Percentiles rank a stretch among this genome's conserved stretches.
These are phyloP conservation scores for Rhododendron mucronatum DNA, from an alignment of 148 eudicot genomes.

Conservation along the genomic window DNA sequence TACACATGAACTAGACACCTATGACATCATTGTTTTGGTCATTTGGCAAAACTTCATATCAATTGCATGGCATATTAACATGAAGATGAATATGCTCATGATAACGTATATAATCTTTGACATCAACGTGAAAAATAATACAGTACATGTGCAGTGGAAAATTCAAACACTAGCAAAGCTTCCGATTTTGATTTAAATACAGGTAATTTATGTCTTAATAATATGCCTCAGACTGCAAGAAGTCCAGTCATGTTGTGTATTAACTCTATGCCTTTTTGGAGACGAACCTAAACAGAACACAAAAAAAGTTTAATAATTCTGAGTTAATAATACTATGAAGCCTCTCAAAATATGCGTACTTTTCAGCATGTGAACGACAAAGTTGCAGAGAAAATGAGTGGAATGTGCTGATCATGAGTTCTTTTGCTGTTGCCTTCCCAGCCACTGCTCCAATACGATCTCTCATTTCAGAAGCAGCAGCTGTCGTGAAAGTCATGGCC, in stretches of 20 bases:
- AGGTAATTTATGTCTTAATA: not conserved
- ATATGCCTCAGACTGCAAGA: not conserved
- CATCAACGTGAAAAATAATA: not conserved
- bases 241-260: not conserved
- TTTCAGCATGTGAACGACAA: constrained; percentile 90
- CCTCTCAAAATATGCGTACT: constrained; percentile 42
- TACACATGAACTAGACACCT: not conserved
- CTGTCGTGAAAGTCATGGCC: constrained; percentile 98
- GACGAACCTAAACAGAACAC: not conserved
- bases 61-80: not conserved
- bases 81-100: not conserved
- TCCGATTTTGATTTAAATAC: not conserved
- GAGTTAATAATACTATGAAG: not conserved
- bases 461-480: constrained; percentile 97
- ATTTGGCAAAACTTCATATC: not conserved
- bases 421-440: constrained; percentile 82
- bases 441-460: constrained; percentile 80
- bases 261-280: not conserved
- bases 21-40: not conserved
- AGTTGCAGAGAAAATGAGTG: constrained; percentile 92
- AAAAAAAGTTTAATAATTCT: not conserved
- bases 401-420: constrained; percentile 82
- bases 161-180: not conserved
- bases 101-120: not conserved
- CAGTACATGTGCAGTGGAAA: not conserved